These are phyloP conservation scores for Zalaria sp. DNA, from an alignment of 2,329 filamentous ascomycete species.

Conservation along the genomic window DNA sequence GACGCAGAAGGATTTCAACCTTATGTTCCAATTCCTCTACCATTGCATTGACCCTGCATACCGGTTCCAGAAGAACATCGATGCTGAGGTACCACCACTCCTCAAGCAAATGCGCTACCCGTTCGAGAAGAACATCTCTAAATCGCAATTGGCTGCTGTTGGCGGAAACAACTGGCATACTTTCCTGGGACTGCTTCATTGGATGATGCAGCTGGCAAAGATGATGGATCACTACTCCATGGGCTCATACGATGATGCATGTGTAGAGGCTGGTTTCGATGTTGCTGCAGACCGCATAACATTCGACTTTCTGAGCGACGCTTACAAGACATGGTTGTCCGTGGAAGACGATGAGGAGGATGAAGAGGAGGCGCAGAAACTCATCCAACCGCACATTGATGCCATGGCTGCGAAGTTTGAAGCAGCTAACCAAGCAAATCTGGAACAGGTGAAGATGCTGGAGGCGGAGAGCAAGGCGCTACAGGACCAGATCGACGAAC, in stretches of 20 bases:
- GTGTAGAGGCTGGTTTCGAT: conserved; percentile 75
- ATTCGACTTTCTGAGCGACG: conserved; percentile 78
- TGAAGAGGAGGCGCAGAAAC: conserved; percentile 67
- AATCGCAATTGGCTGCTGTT: conserved; percentile 87
- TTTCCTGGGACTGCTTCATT: conserved; percentile 85
- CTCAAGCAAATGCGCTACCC: conserved; percentile 90
- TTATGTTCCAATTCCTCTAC: conserved; percentile 97
- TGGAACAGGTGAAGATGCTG: conserved; percentile 68
- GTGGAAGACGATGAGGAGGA: conserved; percentile 61
- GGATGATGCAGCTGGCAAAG: conserved; percentile 96
- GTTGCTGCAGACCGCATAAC: conserved; percentile 84
- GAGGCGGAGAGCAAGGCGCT: conserved; percentile 76
- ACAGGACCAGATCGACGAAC: conserved; percentile 72
- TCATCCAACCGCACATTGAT: conserved; percentile 71
- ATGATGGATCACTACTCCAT: conserved; percentile 76
- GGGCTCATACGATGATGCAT: conserved; percentile 80
- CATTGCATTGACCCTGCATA: conserved; percentile 90
- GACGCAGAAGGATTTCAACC: conserved; percentile 96
- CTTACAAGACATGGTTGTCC: conserved; percentile 85
- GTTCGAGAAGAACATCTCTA: conserved; percentile 89
- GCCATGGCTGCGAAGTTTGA: conserved; percentile 83
- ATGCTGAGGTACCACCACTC: conserved; percentile 84
- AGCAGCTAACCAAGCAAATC: conserved; percentile 67
- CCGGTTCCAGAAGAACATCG: conserved; percentile 85
- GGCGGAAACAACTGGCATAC: conserved; percentile 96